phyloP scores from a whole-genome alignment of 2,329 filamentous ascomycete genomes.

The Penicillium sp. region DNA sequence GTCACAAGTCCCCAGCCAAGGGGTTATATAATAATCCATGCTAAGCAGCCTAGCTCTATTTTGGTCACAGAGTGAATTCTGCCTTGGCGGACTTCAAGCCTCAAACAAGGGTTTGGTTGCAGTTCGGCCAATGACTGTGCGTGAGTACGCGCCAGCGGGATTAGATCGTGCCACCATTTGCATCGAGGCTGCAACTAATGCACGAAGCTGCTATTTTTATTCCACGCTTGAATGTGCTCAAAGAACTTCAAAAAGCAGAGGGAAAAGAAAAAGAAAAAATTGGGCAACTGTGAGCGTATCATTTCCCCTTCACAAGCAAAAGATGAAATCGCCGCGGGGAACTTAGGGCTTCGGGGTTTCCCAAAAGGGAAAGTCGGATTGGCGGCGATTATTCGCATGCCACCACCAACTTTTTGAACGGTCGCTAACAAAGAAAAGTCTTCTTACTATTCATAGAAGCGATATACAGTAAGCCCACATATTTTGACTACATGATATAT shows the following conservation, averaged over 20 bases:
- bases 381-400: background rate
- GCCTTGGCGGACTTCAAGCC: background rate
- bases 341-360: background rate
- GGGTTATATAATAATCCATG: background rate
- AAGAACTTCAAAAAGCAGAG: background rate
- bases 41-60: background rate
- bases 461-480: too few relatives aligned
- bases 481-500: too few relatives aligned
- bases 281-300: background rate
- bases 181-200: background rate
- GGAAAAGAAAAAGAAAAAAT: background rate
- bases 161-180: background rate
- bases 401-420: background rate
- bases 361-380: background rate
- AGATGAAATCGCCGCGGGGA: background rate
- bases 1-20: background rate
- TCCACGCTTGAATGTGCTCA: background rate
- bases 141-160: background rate
- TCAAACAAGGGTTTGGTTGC: background rate
- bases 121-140: background rate
- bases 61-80: background rate
- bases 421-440: background rate
- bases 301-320: background rate
- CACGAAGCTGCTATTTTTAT: constrained; percentile 1
- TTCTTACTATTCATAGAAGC: too few relatives aligned